Base-by-base conservation (phyloP, 1,284 basidiomycete species). In the Ceratobasidium sp. region DNA sequence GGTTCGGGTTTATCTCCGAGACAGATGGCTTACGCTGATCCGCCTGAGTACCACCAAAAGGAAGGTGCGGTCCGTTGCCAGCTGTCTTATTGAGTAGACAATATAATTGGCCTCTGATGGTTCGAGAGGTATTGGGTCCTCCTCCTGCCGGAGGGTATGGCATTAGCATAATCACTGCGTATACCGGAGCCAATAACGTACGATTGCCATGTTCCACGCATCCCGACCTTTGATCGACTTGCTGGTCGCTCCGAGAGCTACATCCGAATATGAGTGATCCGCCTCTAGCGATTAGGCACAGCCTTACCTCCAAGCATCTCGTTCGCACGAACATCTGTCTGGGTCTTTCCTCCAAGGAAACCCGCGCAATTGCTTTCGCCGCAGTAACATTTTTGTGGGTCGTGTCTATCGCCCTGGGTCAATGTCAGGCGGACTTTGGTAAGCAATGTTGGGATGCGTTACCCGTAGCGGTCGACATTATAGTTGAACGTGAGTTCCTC, bases 401-500 rank as follows among this genome's bases (percentile, higher is more conserved):
- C 93, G 78, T 99, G 94, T 1, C 94, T 95, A 71, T 16, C 41
- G 42, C 53, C 64, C 64, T 67, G 44, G 42, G 64, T 67, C 53
- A 67, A 67, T 25, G 50, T 73, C 68, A 73, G 71, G 39, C 60
- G 67, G 56, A 68, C 23, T 49, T 29, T 69, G 19, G 25, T 21
- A 39, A 27, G 25, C 29, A 56, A 30, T 30, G 27, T 19, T 7
- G 11, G 3, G 29, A 41, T 7, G 82, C 89, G n/a, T 69, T 72
- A 95, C 93, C 96, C 96, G 77, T 99, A 99, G 70, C 97, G 91
- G 78, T 99, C 97, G 52, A 99, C 97, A 76, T 99, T 99, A 78
- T 99, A 99, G 79, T 99, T 98, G 82, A 99, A 99, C 0, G 96
- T 99, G 72, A 99, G 80, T 79, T 99, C 97, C 77, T 99, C 97